A percentile compares a stretch with the other conserved stretches of the same genome.
phyloP scores from a whole-genome alignment of 2,329 filamentous ascomycete genomes.

The Metarhizium brunneum region DNA sequence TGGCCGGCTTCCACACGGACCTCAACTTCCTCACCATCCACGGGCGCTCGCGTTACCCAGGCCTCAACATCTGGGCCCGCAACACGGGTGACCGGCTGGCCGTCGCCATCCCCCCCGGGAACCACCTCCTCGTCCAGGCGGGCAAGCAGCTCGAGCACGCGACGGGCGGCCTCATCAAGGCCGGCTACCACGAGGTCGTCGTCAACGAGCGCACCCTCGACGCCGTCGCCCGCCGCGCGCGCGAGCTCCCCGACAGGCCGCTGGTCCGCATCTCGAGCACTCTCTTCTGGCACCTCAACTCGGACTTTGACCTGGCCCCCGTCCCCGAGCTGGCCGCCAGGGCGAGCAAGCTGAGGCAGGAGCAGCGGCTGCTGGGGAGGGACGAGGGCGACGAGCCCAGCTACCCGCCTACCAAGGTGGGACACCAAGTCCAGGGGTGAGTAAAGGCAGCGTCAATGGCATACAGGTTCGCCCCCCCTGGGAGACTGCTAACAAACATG shows the following conservation, averaged over 20 bases:
- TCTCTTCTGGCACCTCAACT: slow-evolving; percentile 51
- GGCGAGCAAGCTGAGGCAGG: slow-evolving; percentile 33
- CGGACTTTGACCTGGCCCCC: slow-evolving; percentile 45
- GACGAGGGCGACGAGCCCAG: slow-evolving; percentile 42
- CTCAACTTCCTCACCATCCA: slow-evolving; percentile 58
- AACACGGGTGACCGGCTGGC: slow-evolving; percentile 51
- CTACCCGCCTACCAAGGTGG: slow-evolving; percentile 48
- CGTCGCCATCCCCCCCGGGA: slow-evolving; percentile 48
- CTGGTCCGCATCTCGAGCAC: slow-evolving; percentile 50
- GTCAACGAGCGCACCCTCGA: slow-evolving; percentile 43
- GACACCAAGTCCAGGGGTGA: slow-evolving; percentile 47
- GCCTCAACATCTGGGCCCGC: slow-evolving; percentile 53
- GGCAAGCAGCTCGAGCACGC: slow-evolving; percentile 55
- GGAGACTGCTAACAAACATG: background rate
- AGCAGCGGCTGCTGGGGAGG: slow-evolving; percentile 37
- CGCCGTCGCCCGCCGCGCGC: slow-evolving; percentile 33
- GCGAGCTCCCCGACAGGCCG: slow-evolving; percentile 36
- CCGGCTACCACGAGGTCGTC: slow-evolving; percentile 53
- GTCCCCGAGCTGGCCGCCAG: slow-evolving; percentile 36
- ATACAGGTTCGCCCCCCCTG: too few relatives aligned
- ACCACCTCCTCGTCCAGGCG: slow-evolving; percentile 51
- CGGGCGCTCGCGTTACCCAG: slow-evolving; percentile 52
- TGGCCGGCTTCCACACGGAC: slow-evolving; percentile 55
- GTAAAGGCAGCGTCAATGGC: slow-evolving; percentile 10
- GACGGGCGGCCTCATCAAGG: slow-evolving; percentile 51